Evolutionary conservation across 2,329 filamentous ascomycete species (phyloP).

Genomic region (Knoxdaviesia capensis): DNA sequence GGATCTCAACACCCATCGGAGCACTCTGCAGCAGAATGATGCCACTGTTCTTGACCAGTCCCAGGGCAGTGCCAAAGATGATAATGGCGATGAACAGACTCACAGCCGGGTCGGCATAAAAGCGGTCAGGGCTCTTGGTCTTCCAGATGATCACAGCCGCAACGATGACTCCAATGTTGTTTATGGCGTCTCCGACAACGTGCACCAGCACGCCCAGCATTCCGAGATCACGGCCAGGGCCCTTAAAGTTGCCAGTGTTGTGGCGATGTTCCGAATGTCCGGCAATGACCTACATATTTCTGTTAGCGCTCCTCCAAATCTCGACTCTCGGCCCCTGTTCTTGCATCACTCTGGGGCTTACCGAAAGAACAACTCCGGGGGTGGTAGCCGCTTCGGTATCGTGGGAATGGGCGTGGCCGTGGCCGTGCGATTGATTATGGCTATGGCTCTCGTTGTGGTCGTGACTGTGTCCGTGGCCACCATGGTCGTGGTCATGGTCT

Average conservation of each 20-base stretch:
- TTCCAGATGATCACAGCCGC: conserved; percentile 52
- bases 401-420: conserved; percentile 7
- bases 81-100: conserved; percentile 53
- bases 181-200: conserved; percentile 51
- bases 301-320: background rate
- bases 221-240: conserved; percentile 37
- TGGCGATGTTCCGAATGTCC: conserved; percentile 31
- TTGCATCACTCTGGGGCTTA: too few relatives aligned
- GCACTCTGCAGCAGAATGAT: conserved; percentile 48
- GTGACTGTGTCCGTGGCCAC: conserved; percentile 10
- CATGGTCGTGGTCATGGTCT: conserved; percentile 19
- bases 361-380: too few relatives aligned
- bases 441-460: conserved; percentile 19
- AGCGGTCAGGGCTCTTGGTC: conserved; percentile 31
- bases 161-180: conserved; percentile 57
- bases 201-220: conserved; percentile 54
- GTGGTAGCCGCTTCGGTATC: background rate
- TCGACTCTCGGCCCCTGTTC: too few relatives aligned
- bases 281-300: conserved; percentile 5
- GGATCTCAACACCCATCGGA: conserved; percentile 35
- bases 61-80: conserved; percentile 44
- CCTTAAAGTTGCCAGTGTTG: conserved; percentile 10
- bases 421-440: conserved; percentile 9
- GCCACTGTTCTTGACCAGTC: conserved; percentile 40
- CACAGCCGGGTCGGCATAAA: conserved; percentile 52